These are phyloP conservation scores for Penicillium canescens DNA, from an alignment of 495 filamentous ascomycete species.

Conservation along the genomic window DNA sequence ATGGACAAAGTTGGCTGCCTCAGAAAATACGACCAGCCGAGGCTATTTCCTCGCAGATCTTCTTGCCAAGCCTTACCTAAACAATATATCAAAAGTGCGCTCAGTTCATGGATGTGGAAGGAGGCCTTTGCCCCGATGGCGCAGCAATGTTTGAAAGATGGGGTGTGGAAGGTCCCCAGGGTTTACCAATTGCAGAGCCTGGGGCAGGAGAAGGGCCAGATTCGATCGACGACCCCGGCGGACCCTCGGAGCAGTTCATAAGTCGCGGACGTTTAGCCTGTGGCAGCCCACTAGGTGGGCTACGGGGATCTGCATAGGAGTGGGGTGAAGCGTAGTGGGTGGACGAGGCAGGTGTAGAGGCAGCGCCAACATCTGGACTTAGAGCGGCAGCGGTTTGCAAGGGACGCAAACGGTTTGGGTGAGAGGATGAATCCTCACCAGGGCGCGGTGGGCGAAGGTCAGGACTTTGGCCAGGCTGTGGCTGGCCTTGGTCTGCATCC, in stretches of 20 bases:
- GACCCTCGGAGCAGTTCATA: slow-evolving; percentile 42
- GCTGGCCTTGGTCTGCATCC: slow-evolving; percentile 18
- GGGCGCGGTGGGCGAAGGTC: slow-evolving; percentile 25
- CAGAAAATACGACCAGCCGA: neutral
- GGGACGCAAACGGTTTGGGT: slow-evolving; percentile 24
- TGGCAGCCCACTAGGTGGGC: slow-evolving; percentile 25
- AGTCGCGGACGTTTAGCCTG: slow-evolving; percentile 43
- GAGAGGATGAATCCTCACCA: slow-evolving; percentile 30
- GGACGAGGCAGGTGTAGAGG: slow-evolving; percentile 30
- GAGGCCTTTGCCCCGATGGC: slow-evolving; percentile 26
- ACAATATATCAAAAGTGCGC: neutral
- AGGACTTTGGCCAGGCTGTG: slow-evolving; percentile 11
- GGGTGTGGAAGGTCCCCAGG: slow-evolving; percentile 22
- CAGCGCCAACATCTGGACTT: slow-evolving; percentile 33
- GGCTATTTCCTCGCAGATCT: neutral
- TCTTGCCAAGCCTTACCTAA: neutral
- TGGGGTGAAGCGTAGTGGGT: slow-evolving; percentile 38
- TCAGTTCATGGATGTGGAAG: slow-evolving; percentile 17
- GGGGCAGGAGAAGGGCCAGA: slow-evolving; percentile 3
- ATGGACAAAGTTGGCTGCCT: too few species aligned
- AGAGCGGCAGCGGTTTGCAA: slow-evolving; percentile 29
- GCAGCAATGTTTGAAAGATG: slow-evolving; percentile 29
- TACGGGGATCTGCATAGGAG: slow-evolving; percentile 30
- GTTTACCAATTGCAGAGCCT: slow-evolving; percentile 1
- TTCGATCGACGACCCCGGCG: slow-evolving; percentile 12